Evolutionary conservation across 768 basidiomycete genomes (phyloP).

Genomic region (Inosperma sp.): DNA sequence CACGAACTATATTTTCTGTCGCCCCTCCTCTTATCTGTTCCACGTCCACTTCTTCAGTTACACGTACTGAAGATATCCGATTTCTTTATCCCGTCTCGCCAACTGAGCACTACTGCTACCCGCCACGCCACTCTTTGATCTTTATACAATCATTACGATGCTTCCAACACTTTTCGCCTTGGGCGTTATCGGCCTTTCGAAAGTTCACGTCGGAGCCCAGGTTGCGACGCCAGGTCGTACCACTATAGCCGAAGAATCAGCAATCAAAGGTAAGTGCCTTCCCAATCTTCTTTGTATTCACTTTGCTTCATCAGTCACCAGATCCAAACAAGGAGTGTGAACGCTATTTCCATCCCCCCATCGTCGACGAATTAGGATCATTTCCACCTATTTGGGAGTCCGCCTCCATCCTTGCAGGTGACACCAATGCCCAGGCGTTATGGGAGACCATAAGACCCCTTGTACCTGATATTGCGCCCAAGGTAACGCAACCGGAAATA

Average conservation of each 20-base stretch:
- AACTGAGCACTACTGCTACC: not conserved
- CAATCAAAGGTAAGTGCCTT: constrained; percentile 32
- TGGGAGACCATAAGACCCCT: constrained; percentile 40
- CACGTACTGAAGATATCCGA: not conserved
- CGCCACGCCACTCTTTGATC: not conserved
- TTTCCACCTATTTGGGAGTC: constrained; percentile 46
- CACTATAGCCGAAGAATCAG: constrained; percentile 32
- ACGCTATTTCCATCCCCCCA: constrained; percentile 38
- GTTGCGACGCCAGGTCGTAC: constrained; percentile 24
- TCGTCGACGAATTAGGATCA: constrained; percentile 25
- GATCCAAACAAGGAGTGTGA: constrained; percentile 33
- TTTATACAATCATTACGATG: not conserved
- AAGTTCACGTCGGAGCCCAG: constrained; percentile 11
- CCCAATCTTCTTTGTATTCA: not conserved
- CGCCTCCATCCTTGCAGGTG: constrained; percentile 40
- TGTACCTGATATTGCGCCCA: constrained; percentile 47
- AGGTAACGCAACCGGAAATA: constrained; percentile 23
- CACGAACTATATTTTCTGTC: no score
- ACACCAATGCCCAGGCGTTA: constrained; percentile 38
- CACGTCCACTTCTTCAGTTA: not conserved
- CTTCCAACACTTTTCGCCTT: constrained; percentile 13
- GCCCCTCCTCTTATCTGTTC: no score
- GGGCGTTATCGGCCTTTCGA: constrained; percentile 15
- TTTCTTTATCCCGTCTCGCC: not conserved
- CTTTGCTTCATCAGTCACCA: not conserved